Evolutionary conservation across 768 basidiomycete genomes (phyloP).

Genomic region (Agrocybe chaxingu): DNA sequence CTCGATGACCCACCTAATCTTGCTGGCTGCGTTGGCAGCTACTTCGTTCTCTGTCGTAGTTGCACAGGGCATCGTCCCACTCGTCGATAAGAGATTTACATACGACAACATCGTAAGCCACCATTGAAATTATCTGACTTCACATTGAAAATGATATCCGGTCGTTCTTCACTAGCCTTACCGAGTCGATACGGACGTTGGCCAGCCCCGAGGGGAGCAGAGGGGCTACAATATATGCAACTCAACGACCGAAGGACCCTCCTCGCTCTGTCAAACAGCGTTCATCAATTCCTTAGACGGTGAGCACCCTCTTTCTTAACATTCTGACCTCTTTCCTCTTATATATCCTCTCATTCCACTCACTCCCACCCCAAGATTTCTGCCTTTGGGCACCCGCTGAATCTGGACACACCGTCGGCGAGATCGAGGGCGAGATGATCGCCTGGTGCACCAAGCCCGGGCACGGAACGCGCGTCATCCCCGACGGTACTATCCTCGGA

Average conservation of each 20-base stretch:
- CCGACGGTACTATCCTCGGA: conserved; percentile 60
- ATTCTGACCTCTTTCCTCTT: not conserved
- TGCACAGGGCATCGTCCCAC: conserved; percentile 4
- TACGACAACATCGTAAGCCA: conserved; percentile 30
- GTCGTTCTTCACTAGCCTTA: conserved; percentile 23
- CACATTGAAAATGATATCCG: no score
- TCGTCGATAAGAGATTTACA: conserved; percentile 13
- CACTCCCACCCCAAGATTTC: conserved; percentile 49
- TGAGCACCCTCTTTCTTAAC: not conserved
- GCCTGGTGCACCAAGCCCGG: conserved; percentile 75
- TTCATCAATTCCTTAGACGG: conserved; percentile 49
- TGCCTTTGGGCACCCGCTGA: conserved; percentile 62
- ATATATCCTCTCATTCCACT: not conserved
- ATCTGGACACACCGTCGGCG: conserved; percentile 54
- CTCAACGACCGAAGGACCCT: conserved; percentile 56
- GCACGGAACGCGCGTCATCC: conserved; percentile 71
- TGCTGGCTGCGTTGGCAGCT: no score
- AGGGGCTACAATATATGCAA: conserved; percentile 68
- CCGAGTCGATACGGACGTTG: conserved; percentile 32
- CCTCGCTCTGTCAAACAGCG: conserved; percentile 60
- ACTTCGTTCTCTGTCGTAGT: not conserved
- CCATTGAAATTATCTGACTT: accelerated
- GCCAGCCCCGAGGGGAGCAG: conserved; percentile 41
- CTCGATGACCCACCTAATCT: no score
- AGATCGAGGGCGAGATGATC: conserved; percentile 71